A percentile compares a stretch with the other conserved stretches of the same genome.
These are phyloP conservation scores for Lagerstroemia speciosa DNA, from an alignment of 345 rosid species.

Conservation along the genomic window DNA sequence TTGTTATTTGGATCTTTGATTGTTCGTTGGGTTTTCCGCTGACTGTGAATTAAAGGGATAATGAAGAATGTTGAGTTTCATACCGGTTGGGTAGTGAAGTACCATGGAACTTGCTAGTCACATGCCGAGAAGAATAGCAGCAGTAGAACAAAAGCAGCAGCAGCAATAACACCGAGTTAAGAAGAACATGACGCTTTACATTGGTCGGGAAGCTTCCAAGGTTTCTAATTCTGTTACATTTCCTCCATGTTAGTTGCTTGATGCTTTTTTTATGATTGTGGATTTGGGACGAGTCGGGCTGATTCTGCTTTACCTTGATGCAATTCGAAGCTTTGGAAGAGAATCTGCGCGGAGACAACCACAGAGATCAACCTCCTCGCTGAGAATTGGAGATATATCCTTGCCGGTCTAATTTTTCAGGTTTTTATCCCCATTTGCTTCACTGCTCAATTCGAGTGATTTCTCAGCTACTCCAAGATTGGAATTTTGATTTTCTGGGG, in stretches of 20 bases:
- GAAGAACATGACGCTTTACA: conserved; percentile 65
- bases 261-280: conserved; percentile 14
- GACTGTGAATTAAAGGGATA: conserved; percentile 2
- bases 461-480: neutral
- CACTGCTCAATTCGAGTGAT: neutral
- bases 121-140: conserved; percentile 9
- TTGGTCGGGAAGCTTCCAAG: conserved; percentile 97
- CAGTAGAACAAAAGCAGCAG: conserved; percentile 8
- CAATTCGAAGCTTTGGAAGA: conserved; percentile 71
- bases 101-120: conserved; percentile 52
- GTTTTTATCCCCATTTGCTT: too few species aligned
- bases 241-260: neutral
- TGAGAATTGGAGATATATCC: conserved; percentile 85
- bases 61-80: conserved; percentile 34
- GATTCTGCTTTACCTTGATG: conserved; percentile 5
- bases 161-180: neutral
- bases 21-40: conserved; percentile 1
- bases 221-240: conserved; percentile 17
- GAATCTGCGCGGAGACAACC: conserved; percentile 66
- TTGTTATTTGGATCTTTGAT: neutral
- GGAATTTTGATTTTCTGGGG: neutral
- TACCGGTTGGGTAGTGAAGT: conserved; percentile 36
- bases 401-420: conserved; percentile 87
- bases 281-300: conserved; percentile 4
- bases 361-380: conserved; percentile 76